phyloP scores from a whole-genome alignment of 495 filamentous ascomycete species.

The Penicillium parvum region DNA sequence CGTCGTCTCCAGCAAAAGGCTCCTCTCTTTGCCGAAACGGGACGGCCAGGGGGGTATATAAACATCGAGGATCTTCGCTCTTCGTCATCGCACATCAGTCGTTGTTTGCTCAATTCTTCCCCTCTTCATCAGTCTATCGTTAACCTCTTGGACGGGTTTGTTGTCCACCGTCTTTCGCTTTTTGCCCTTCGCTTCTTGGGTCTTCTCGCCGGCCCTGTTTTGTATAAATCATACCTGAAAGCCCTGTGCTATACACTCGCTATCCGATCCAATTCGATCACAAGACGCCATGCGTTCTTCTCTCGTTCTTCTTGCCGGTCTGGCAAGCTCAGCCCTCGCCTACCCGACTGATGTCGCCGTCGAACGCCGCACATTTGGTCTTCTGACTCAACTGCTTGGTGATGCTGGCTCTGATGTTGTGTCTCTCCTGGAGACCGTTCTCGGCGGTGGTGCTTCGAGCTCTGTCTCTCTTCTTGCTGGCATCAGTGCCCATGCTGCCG shows the following conservation, averaged over 20 bases:
- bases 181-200: conserved; percentile 14
- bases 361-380: conserved; percentile 30
- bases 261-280: conserved; percentile 7
- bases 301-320: conserved; percentile 35
- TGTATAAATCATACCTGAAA: conserved; percentile 4
- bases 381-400: conserved; percentile 15
- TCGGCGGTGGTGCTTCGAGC: conserved; percentile 19
- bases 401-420: conserved; percentile 18
- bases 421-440: conserved; percentile 19
- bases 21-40: too few species aligned
- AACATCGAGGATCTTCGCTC: conserved; percentile 28
- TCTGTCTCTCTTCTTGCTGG: conserved; percentile 24
- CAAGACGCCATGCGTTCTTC: conserved; percentile 37
- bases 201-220: conserved; percentile 10
- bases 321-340: conserved; percentile 36
- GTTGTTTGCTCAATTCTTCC: conserved; percentile 16
- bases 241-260: conserved; percentile 18
- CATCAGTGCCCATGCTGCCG: conserved; percentile 36
- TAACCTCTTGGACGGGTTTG: conserved; percentile 25
- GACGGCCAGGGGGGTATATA: conserved; percentile 51
- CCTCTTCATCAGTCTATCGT: conserved; percentile 35
- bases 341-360: conserved; percentile 29
- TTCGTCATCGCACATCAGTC: conserved; percentile 13
- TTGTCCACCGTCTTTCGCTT: conserved; percentile 17
- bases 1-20: not conserved